Evolutionary conservation across 805 yeast species (phyloP), one percentile per base, ranked within the genome.

Genomic region (Aciculoconidium aculeatum): DNA sequence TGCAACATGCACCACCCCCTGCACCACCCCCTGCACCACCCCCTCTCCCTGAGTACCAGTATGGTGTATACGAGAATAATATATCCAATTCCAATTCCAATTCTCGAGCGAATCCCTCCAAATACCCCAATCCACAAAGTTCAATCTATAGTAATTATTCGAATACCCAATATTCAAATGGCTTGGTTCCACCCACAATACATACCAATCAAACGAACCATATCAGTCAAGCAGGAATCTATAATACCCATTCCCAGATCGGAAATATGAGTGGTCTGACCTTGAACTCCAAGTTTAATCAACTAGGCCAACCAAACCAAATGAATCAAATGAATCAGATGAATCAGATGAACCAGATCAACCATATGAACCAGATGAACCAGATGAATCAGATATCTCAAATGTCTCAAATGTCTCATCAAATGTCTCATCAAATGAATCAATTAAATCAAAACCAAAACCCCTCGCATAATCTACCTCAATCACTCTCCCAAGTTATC

Each of bases 21-120:
- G n/a, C 15, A 15, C 16, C 25, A 11, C 23, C 17, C 13, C 30
- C 24, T 20, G 12, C 24, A 14, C 30, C 24, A 21, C 29, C 29
- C 11, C 16, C 23, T 12, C 28, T n/a, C n/a, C n/a, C n/a, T n/a
- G n/a, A n/a, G n/a, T n/a, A n/a, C n/a, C n/a, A n/a, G n/a, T n/a
- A n/a, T n/a, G n/a, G n/a, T n/a, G n/a, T n/a, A n/a, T n/a, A n/a
- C n/a, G n/a, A n/a, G n/a, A n/a, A n/a, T n/a, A n/a, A n/a, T n/a
- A n/a, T n/a, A n/a, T n/a, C n/a, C n/a, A n/a, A n/a, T n/a, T n/a
- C n/a, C n/a, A n/a, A n/a, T n/a, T n/a, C n/a, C n/a, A n/a, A n/a
- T n/a, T n/a, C n/a, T n/a, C n/a, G n/a, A n/a, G n/a, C n/a, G n/a
- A n/a, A n/a, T n/a, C n/a, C n/a, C n/a, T n/a, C n/a, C n/a, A n/a